These are phyloP conservation scores for Senna tora DNA, from an alignment of 306 rosid genomes.

Conservation along the genomic window DNA sequence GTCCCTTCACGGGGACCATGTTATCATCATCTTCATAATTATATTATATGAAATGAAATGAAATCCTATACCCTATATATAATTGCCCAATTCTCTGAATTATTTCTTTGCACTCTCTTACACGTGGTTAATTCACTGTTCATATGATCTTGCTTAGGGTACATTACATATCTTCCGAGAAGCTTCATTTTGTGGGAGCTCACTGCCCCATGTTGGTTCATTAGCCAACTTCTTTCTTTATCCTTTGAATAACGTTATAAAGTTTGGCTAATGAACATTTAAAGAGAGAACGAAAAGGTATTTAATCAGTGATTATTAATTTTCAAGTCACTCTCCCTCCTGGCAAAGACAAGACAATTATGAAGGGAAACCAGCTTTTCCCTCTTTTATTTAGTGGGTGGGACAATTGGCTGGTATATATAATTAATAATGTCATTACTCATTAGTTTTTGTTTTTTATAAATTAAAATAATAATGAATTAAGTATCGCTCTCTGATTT, in stretches of 20 bases:
- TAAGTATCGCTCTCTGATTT: not conserved
- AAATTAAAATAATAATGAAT: not conserved
- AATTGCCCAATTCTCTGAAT: not conserved
- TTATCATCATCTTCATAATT: not conserved
- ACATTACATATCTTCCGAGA: not conserved
- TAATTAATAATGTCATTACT: not conserved
- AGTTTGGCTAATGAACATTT: not conserved
- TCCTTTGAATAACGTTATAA: conserved; percentile 5
- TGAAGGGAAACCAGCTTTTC: not conserved
- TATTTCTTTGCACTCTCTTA: not conserved
- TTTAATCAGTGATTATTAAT: conserved; percentile 1
- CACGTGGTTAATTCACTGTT: not conserved
- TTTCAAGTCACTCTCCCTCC: conserved; percentile 19
- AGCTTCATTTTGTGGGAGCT: conserved; percentile 1
- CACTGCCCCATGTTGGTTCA: not conserved
- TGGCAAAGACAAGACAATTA: conserved; percentile 18
- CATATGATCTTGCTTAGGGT: not conserved
- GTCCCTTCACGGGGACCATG: conserved; percentile 37
- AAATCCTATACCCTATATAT: not conserved
- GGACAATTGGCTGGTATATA: not conserved
- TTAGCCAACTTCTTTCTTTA: conserved; percentile 12
- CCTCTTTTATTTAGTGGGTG: conserved; percentile 1
- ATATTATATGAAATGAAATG: too few species aligned
- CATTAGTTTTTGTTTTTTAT: too few species aligned
- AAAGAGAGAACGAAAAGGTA: not conserved